Evolutionary conservation across 805 yeast genomes (phyloP), one percentile per base, ranked within the genome.

Genomic region (Hanseniaspora jakobsenii): DNA sequence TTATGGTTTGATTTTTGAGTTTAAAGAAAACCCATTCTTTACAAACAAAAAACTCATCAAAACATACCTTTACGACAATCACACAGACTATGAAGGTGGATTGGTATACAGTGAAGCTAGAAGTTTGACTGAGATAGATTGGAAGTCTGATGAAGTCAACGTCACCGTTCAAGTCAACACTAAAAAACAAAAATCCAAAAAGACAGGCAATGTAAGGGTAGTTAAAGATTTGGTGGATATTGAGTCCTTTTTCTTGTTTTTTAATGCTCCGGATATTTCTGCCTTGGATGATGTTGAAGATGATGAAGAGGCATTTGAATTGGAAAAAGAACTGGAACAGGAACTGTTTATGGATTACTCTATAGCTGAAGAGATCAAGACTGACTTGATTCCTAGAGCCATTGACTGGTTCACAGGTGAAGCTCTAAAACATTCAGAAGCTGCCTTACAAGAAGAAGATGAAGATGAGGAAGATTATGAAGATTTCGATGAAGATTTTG

Each of bases 321-420:
- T 66, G 4, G 76, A 68, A 5, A 78, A 72, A 22, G 73, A 69
- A 6, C 76, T 70, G 27, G 78, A 69, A 3, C 67, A 64, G 16
- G 81, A 75, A 4, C 67, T 91, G 56, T 95, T 86, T 55, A 69
- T 83, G 55, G 98, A 91, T 66, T 91, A 91, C 67, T 91, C 86
- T 59, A 71, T 91, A 51, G 98, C 97, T 50, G 98, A 91, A 65
- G 87, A 87, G 57, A 75, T 91, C 61, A 91, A 91, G 69, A 97
- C 91, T 63, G 82, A 91, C 63, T 73, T 91, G 59, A 79, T 91
- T 50, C 96, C 97, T 50, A 78, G 95, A 60, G 97, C 97, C 42
- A 74, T 91, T 56, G 97, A 89, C 62, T 91, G 98, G 97, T 91
- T 86, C 63, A 89, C 98, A 8, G 98, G 98, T 38, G 85, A 85